Evolutionary conservation across 2,329 filamentous ascomycete species (phyloP), one percentile per base, ranked within the genome.

Genomic region (Microdochium paspali): DNA sequence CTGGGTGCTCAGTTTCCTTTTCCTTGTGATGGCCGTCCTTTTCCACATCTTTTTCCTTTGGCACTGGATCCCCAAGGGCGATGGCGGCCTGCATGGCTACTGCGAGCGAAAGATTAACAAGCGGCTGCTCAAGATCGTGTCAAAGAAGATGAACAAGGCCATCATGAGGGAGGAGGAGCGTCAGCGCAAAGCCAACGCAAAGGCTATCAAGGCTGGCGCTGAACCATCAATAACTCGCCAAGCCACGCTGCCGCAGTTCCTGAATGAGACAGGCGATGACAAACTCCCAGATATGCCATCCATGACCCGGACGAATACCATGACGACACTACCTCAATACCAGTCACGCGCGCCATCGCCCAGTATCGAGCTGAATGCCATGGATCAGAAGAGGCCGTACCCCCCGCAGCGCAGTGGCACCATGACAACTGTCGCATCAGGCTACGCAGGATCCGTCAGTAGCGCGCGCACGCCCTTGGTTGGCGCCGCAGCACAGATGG

Each of bases 41-140:
- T 82, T 95, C 50, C 97, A 95, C 66, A 66, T 95, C 31, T 79
- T 88, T 58, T 98, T 95, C 65, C 76, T 98, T 5, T 95, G 87
- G 79, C 87, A 93, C 65, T 93, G 91, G 67, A 91, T 98, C 51
- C 90, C 90, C 1, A 77, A 78, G 30, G 73, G 80, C 10, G 90
- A 96, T 59, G 88, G 89, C 5, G 84, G 86, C 7, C 74, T 98
- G 25, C 80, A 81, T 4, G 82, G 83, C 24, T 98, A 95, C 68
- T 97, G 93, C 63, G 85, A 87, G 51, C 84, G 90, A 43, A 97
- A 97, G 70, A 84, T 95, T 62, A 94, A 95, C 67, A 84, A 80
- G 58, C 77, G 90, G 54, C 74, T 98, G 54, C 85, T 85, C 60
- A 82, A 82, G 55, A 93, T 97, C 54, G 90, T 97, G 3, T 82